These are phyloP conservation scores for Spergularia bocconei DNA, from an alignment of 148 eudicot genomes.

Conservation along the genomic window DNA sequence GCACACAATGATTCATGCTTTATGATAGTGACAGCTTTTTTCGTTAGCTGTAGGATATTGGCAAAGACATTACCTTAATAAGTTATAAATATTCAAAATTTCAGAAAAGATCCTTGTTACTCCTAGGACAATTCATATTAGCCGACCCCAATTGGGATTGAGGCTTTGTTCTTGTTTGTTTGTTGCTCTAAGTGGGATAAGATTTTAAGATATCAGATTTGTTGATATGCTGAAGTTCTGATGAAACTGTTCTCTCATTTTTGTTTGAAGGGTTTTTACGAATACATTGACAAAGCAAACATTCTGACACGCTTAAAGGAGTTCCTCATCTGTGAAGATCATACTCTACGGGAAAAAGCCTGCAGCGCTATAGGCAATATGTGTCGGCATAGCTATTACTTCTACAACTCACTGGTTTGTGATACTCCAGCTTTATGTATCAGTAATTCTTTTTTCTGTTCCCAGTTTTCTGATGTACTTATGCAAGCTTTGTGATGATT, in stretches of 20 bases:
- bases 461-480: neutral
- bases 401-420: constrained; percentile 72
- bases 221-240: neutral
- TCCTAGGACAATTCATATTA: too few relatives aligned
- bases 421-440: neutral
- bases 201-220: neutral
- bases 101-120: too few relatives aligned
- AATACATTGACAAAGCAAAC: constrained; percentile 67
- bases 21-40: neutral
- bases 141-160: too few relatives aligned
- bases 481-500: neutral
- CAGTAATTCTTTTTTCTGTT: neutral
- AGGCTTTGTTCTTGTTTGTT: too few relatives aligned
- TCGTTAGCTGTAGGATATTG: neutral
- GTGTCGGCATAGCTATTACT: constrained; percentile 94
- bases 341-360: constrained; percentile 75
- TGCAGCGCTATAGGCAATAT: constrained; percentile 93
- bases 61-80: neutral
- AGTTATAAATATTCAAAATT: too few relatives aligned
- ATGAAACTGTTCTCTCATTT: neutral
- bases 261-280: constrained; percentile 70
- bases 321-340: constrained; percentile 75
- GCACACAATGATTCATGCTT: neutral
- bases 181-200: neutral
- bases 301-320: constrained; percentile 62